Conservation (phyloP, 345 rosid genomes). For the Reutealis trisperma region DNA sequence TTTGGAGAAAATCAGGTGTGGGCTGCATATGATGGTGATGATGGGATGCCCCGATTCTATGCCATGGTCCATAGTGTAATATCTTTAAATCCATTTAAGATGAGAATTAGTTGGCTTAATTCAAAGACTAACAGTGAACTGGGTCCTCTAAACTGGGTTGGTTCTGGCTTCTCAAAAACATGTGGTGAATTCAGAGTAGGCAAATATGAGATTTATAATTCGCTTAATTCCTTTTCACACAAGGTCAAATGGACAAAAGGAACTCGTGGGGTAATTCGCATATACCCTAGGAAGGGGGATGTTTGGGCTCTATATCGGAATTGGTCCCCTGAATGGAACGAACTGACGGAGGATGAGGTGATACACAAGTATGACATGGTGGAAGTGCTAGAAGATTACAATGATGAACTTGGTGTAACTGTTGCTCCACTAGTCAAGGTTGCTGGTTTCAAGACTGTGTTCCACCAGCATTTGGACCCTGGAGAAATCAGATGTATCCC, state of each 20-base stretch:
- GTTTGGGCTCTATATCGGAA: constrained; percentile 34
- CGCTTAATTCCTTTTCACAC: constrained; percentile 27
- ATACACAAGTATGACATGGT: constrained; percentile 33
- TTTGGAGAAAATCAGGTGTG: constrained; percentile 28
- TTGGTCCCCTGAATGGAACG: constrained; percentile 32
- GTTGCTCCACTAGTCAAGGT: constrained; percentile 27
- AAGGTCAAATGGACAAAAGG: constrained; percentile 28
- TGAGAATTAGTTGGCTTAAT: constrained; percentile 31
- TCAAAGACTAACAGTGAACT: constrained; percentile 21
- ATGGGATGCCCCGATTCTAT: constrained; percentile 32
- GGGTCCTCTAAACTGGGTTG: constrained; percentile 26
- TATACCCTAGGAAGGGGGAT: constrained; percentile 26
- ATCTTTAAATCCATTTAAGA: constrained; percentile 23
- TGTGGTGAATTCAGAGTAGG: constrained; percentile 29
- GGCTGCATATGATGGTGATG: constrained; percentile 31
- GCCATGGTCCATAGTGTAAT: constrained; percentile 17
- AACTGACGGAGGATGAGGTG: constrained; percentile 27
- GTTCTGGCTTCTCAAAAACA: constrained; percentile 28
- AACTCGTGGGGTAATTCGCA: constrained; percentile 17
- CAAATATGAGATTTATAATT: constrained; percentile 12
- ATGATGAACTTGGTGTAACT: constrained; percentile 19
- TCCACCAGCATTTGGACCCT: constrained; percentile 31
- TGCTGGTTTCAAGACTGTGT: constrained; percentile 32
- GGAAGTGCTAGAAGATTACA: constrained; percentile 29
- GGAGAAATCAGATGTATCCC: constrained; percentile 21